Percentiles rank a stretch among this genome's conserved stretches.
These are phyloP conservation scores for Boletus rufocinnamomeus DNA, from an alignment of 768 basidiomycete genomes.

Conservation along the genomic window DNA sequence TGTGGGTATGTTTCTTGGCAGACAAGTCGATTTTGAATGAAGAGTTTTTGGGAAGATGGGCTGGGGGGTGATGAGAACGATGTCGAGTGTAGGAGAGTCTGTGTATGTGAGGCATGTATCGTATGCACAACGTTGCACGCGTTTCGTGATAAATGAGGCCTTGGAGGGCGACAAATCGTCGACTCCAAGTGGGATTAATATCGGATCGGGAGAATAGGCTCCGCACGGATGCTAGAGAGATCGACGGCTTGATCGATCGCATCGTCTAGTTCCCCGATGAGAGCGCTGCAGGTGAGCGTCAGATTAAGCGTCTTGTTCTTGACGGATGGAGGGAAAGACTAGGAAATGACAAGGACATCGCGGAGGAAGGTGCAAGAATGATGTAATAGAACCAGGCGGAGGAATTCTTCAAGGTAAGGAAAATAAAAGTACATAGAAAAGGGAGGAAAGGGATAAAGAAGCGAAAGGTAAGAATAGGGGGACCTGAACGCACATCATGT, in stretches of 20 bases:
- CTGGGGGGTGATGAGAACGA: neutral
- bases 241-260: slow-evolving; percentile 74
- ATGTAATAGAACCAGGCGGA: neutral
- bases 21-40: neutral
- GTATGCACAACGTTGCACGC: neutral
- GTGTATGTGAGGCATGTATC: neutral
- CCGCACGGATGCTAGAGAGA: slow-evolving; percentile 78
- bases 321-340: neutral
- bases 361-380: neutral
- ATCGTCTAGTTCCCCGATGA: slow-evolving; percentile 87
- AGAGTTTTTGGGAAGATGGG: neutral
- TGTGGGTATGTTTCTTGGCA: slow-evolving; percentile 9
- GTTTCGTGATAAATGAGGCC: slow-evolving; percentile 3
- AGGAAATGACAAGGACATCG: neutral
- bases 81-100: neutral
- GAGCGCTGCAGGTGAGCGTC: slow-evolving; percentile 45
- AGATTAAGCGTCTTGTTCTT: slow-evolving; percentile 2
- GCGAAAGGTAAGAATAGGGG: neutral
- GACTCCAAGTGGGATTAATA: slow-evolving; percentile 45
- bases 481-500: slow-evolving; percentile 81
- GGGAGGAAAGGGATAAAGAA: neutral
- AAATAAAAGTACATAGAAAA: neutral
- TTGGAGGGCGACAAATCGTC: neutral
- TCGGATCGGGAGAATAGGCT: slow-evolving; percentile 81
- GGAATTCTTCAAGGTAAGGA: neutral